Evolutionary conservation across 805 yeast genomes (phyloP), one percentile per base, ranked within the genome.

Genomic region (Cyberlindnera euphorbiiphila): DNA sequence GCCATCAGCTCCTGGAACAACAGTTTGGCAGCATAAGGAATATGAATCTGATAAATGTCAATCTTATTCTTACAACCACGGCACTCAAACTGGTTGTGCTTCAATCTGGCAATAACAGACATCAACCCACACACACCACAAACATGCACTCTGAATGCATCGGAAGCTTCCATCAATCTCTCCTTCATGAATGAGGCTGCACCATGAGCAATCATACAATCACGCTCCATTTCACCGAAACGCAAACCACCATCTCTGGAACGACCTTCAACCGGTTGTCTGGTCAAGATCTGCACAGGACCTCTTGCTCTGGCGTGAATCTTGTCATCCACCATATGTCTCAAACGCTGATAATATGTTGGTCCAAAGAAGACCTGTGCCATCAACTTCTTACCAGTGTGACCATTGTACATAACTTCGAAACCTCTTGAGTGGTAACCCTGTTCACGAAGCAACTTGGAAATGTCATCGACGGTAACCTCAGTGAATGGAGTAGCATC

Each of bases 151-250:
- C 98, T 77, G 73, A 93, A 93, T 2, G 98, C 97, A 69, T 93
- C 99, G 0, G 98, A 91, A 10, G 97, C 96, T 65, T 93, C 98
- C 97, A 93, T 91, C 62, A 93, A 72, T 63, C 99, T 77, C 69
- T 93, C 99, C 65, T 91, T 88, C 69, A 93, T 76, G 72, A 93
- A 91, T 7, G 97, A 94, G 4, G 98, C 97, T 11, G 97, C 98
- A 63, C 99, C 99, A 61, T 93, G 98, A 2, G 99, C 98, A 72
- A 93, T 93, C 97, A 93, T 91, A 83, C 99, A 93, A 74, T 93
- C 99, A 72, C 99, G 86, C 69, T 93, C 99, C 99, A 93, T 93
- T 66, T 91, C 98, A 59, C 98, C 98, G 76, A 91, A 89, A 67
- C 98, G 86, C 62, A 91, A 72, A 54, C 98, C 98, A 78, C 98